Conservation (phyloP, 1,284 basidiomycete species). For the Trichosporon coremiiforme region DNA sequence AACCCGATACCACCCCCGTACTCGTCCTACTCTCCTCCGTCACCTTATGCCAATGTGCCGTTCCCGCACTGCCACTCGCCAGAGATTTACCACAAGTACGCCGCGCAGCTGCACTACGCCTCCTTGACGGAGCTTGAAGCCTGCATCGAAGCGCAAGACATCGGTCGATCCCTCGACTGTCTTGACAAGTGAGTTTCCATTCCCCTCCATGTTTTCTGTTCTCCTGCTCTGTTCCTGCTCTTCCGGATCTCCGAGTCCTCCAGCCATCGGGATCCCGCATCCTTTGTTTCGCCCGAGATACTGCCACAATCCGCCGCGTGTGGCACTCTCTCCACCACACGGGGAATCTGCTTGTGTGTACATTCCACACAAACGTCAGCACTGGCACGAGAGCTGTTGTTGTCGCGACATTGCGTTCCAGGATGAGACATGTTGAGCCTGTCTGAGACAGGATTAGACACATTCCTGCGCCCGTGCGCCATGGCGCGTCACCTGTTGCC, state of each 20-base stretch:
- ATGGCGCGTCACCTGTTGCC: background rate
- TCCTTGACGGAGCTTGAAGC: background rate
- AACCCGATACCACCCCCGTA: background rate
- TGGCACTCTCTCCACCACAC: background rate
- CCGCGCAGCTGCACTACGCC: conserved; percentile 4
- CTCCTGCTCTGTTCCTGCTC: background rate
- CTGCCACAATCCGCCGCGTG: background rate
- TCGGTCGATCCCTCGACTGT: conserved; percentile 7
- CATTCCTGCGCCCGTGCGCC: background rate
- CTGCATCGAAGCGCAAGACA: background rate
- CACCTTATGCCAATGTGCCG: background rate
- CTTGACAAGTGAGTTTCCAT: conserved; percentile 8
- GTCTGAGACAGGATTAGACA: background rate
- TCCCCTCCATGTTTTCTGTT: background rate
- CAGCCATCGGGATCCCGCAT: background rate
- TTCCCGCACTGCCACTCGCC: background rate
- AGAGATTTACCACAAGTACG: conserved; percentile 2
- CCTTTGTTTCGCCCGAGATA: background rate
- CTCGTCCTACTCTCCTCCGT: background rate
- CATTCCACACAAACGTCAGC: conserved; percentile 1
- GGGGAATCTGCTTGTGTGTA: background rate
- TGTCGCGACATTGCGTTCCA: background rate
- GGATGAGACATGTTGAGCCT: background rate
- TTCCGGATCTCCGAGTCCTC: background rate
- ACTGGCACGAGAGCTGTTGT: background rate